A percentile compares a stretch with the other conserved stretches of the same genome.
These are phyloP conservation scores for Pseudogymnoascus sp. DNA, from an alignment of 2,329 filamentous ascomycete species.

Conservation along the genomic window DNA sequence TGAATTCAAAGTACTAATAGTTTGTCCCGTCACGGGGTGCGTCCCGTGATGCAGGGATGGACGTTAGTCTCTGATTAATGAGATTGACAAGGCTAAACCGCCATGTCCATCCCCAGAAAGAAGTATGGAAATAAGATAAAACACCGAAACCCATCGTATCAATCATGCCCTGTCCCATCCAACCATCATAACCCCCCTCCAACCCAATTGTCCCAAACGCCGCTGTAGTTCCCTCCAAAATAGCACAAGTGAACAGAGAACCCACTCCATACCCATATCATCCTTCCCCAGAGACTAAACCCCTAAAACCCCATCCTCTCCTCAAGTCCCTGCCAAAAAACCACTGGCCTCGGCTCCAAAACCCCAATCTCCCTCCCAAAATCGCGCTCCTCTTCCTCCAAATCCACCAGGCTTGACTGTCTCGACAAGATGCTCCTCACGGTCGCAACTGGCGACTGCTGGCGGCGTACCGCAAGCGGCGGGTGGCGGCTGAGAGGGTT, in stretches of 20 bases:
- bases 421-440: conserved; percentile 55
- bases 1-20: too few relatives aligned
- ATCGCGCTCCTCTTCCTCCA: conserved; percentile 50
- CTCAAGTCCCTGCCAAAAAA: conserved; percentile 58
- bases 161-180: neutral
- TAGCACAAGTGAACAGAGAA: neutral
- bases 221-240: neutral
- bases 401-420: conserved; percentile 50
- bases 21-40: too few relatives aligned
- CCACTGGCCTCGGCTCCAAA: conserved; percentile 55
- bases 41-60: too few relatives aligned
- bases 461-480: conserved; percentile 23
- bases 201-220: neutral
- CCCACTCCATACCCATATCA: neutral
- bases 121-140: conserved; percentile 1
- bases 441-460: conserved; percentile 33
- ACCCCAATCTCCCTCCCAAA: conserved; percentile 49
- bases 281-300: neutral
- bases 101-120: neutral
- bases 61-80: neutral
- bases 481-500: neutral
- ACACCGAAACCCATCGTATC: neutral
- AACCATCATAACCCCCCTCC: neutral
- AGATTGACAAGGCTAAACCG: neutral
- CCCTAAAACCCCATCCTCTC: conserved; percentile 42